Evolutionary conservation across 108 stramenopile species (phyloP).

Genomic region (Nannochloropsis gaditana): DNA sequence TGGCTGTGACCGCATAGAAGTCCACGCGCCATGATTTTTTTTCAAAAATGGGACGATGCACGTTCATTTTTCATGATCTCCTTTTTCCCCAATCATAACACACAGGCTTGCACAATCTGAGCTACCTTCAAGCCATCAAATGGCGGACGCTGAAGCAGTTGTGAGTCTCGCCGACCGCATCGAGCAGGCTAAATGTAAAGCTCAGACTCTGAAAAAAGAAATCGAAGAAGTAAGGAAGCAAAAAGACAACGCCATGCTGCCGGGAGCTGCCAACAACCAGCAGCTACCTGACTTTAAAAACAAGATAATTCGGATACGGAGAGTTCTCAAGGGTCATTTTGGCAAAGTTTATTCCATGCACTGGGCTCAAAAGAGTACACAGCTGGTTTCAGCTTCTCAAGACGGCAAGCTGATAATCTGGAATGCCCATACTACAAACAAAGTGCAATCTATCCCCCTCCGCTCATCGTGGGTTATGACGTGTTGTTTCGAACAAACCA

Average conservation of each 20-base stretch:
- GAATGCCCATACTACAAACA: conserved; percentile 87
- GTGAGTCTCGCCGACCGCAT: conserved; percentile 44
- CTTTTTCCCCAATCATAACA: no score
- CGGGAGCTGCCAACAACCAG: conserved; percentile 45
- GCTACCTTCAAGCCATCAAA: no score
- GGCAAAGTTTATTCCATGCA: conserved; percentile 95
- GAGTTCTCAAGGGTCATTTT: conserved; percentile 67
- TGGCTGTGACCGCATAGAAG: no score
- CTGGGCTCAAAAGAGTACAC: conserved; percentile 77
- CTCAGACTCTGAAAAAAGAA: conserved; percentile 48
- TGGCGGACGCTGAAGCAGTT: conserved; percentile 25
- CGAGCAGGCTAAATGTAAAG: conserved; percentile 45
- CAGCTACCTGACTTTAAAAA: conserved; percentile 45
- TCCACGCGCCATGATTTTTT: no score
- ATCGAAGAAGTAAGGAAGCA: conserved; percentile 51
- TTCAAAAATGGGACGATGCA: no score
- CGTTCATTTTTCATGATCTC: no score
- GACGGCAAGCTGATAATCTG: conserved; percentile 98
- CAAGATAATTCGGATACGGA: conserved; percentile 44
- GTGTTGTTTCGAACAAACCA: conserved; percentile 91
- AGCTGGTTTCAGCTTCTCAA: conserved; percentile 71
- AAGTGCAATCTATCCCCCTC: conserved; percentile 69
- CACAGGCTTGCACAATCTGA: no score
- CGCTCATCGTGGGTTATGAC: conserved; percentile 98
- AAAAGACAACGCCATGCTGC: conserved; percentile 49